Conservation (phyloP, 2,329 filamentous ascomycete genomes). For the Xylariaceae sp. region DNA sequence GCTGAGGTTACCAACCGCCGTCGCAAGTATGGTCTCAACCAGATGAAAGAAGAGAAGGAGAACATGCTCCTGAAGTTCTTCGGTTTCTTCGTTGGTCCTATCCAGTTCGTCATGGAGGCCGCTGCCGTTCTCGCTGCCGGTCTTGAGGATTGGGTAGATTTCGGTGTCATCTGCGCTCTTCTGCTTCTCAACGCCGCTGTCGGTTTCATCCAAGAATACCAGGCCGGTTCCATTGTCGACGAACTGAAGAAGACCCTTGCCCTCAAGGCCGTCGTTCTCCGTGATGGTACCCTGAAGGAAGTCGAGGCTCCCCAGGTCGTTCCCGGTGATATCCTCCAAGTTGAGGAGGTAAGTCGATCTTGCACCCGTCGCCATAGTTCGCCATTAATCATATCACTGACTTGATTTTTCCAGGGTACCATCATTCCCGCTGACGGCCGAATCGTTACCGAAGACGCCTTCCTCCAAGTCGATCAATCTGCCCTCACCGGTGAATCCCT, state of each 20-base stretch:
- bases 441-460: constrained; percentile 77
- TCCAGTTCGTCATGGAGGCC: constrained; percentile 92
- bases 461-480: constrained; percentile 88
- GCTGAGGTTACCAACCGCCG: constrained; percentile 35
- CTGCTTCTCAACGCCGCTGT: constrained; percentile 80
- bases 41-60: constrained; percentile 89
- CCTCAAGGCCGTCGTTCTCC: constrained; percentile 80
- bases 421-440: constrained; percentile 87
- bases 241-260: constrained; percentile 88
- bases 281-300: constrained; percentile 73
- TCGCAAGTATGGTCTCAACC: constrained; percentile 74
- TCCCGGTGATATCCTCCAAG: constrained; percentile 82
- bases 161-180: constrained; percentile 83
- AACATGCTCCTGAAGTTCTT: constrained; percentile 80
- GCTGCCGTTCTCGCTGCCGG: constrained; percentile 77
- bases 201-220: constrained; percentile 85
- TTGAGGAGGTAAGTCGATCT: constrained; percentile 58
- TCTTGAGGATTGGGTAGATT: constrained; percentile 87
- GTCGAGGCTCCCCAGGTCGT: constrained; percentile 81
- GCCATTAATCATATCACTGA: too few relatives aligned
- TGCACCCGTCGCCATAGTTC: background rate
- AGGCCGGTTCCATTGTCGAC: constrained; percentile 85
- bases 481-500: constrained; percentile 89
- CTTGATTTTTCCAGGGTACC: constrained; percentile 51
- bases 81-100: constrained; percentile 80